phyloP scores from a whole-genome alignment of 306 rosid species.

The Sechiopsis laciniata region DNA sequence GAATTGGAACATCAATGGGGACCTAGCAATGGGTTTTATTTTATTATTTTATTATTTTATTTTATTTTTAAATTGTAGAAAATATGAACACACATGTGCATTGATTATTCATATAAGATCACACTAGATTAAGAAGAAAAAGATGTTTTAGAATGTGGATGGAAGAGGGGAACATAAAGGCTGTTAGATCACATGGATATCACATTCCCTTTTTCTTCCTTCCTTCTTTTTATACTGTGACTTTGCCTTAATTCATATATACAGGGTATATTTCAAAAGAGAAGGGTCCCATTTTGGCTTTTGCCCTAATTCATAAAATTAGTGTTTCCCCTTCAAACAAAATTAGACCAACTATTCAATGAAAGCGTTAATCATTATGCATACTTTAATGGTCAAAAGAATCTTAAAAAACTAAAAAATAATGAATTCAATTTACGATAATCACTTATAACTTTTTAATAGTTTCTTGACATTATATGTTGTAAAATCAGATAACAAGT shows the following conservation, averaged over 20 bases:
- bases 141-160: slow-evolving; percentile 18
- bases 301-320: background rate
- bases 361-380: too few species aligned
- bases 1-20: slow-evolving; percentile 9
- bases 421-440: too few species aligned
- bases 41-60: too few species aligned
- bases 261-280: slow-evolving; percentile 7
- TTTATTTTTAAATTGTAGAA: too few species aligned
- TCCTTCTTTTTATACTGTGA: slow-evolving; percentile 66
- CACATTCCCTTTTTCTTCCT: slow-evolving; percentile 49
- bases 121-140: background rate
- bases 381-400: too few species aligned
- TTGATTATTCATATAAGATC: slow-evolving; percentile 1
- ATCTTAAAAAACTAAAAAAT: too few species aligned
- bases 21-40: background rate
- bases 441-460: too few species aligned
- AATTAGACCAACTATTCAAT: too few species aligned
- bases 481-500: too few species aligned
- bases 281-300: slow-evolving; percentile 21
- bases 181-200: slow-evolving; percentile 97
- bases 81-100: slow-evolving; percentile 20
- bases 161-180: slow-evolving; percentile 57
- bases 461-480: too few species aligned
- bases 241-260: background rate
- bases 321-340: too few species aligned